Percentiles rank a stretch among this genome's conserved stretches.
These are phyloP conservation scores for Teunomyces barrocoloradensis DNA, from an alignment of 805 yeast species.

Conservation along the genomic window DNA sequence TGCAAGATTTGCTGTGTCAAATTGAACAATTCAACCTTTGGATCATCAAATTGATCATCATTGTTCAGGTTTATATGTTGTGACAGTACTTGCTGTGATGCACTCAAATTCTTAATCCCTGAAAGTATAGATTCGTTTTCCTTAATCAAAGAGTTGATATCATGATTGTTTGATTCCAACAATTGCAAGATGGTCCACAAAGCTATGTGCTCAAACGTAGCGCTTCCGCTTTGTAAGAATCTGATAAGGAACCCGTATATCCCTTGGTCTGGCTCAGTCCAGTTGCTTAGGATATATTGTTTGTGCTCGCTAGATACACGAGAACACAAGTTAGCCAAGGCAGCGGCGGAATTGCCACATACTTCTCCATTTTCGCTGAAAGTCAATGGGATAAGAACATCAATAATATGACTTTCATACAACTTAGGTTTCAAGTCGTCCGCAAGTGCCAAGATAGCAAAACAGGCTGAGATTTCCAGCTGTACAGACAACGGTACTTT, in stretches of 20 bases:
- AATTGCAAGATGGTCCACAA: conserved; percentile 94
- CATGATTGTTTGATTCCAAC: conserved; percentile 77
- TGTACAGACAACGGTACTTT: conserved; percentile 89
- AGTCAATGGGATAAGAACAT: conserved; percentile 89
- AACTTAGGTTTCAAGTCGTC: conserved; percentile 88
- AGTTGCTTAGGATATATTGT: conserved; percentile 66
- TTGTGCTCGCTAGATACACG: conserved; percentile 77
- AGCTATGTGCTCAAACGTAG: conserved; percentile 97
- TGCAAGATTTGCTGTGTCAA: conserved; percentile 68
- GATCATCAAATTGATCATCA: conserved; percentile 49
- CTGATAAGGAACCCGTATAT: conserved; percentile 77
- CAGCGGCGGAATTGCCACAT: conserved; percentile 98
- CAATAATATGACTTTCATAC: conserved; percentile 78
- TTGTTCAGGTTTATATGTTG: conserved; percentile 20
- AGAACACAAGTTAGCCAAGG: conserved; percentile 91
- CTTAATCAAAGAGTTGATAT: conserved; percentile 55
- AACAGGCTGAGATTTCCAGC: conserved; percentile 94
- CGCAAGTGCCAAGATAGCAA: conserved; percentile 94
- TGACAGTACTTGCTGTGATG: conserved; percentile 35
- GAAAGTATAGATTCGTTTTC: conserved; percentile 52
- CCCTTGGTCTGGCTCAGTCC: conserved; percentile 82
- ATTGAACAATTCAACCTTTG: conserved; percentile 61
- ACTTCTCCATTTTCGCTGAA: conserved; percentile 87
- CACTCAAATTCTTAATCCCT: conserved; percentile 50
- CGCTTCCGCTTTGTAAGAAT: conserved; percentile 78